Conservation (phyloP, 768 basidiomycete species). For the Calocera viscosa region DNA sequence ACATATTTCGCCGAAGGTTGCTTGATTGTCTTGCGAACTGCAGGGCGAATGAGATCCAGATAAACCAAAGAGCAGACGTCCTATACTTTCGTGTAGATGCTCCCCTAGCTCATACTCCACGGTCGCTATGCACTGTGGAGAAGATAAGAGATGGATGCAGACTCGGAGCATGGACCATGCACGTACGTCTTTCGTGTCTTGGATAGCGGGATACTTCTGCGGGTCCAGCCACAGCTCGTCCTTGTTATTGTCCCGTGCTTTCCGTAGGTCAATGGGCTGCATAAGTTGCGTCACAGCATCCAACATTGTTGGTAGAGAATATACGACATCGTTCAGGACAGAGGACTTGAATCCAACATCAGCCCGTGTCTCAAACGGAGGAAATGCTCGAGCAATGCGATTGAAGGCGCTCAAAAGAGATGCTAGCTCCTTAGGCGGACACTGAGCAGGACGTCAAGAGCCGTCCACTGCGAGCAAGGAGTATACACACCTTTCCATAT, state of each 20-base stretch:
- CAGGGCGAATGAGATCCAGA: conserved; percentile 9
- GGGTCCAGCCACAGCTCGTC: conserved; percentile 54
- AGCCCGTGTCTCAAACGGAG: conserved; percentile 31
- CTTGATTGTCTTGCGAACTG: conserved; percentile 60
- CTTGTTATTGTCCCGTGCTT: conserved; percentile 54
- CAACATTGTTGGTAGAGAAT: conserved; percentile 52
- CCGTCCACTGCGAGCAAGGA: background rate
- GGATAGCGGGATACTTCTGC: conserved; percentile 42
- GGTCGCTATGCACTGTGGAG: conserved; percentile 45
- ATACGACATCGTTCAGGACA: conserved; percentile 59
- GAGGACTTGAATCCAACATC: conserved; percentile 49
- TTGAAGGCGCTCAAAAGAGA: conserved; percentile 62
- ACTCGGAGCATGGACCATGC: background rate
- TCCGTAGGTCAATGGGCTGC: conserved; percentile 43
- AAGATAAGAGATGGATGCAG: conserved; percentile 12
- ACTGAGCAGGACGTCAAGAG: conserved; percentile 31
- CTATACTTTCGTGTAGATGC: conserved; percentile 54
- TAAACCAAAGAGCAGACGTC: background rate
- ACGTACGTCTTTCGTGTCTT: conserved; percentile 49
- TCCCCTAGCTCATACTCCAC: conserved; percentile 60
- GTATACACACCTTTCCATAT: conserved; percentile 67
- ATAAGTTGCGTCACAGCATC: conserved; percentile 44
- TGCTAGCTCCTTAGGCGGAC: conserved; percentile 71
- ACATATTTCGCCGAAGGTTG: conserved; percentile 64
- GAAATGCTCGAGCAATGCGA: conserved; percentile 54